A percentile compares a stretch with the other conserved stretches of the same genome.
Conservation (phyloP, 768 basidiomycete genomes). For the Naganishia randhawae region DNA sequence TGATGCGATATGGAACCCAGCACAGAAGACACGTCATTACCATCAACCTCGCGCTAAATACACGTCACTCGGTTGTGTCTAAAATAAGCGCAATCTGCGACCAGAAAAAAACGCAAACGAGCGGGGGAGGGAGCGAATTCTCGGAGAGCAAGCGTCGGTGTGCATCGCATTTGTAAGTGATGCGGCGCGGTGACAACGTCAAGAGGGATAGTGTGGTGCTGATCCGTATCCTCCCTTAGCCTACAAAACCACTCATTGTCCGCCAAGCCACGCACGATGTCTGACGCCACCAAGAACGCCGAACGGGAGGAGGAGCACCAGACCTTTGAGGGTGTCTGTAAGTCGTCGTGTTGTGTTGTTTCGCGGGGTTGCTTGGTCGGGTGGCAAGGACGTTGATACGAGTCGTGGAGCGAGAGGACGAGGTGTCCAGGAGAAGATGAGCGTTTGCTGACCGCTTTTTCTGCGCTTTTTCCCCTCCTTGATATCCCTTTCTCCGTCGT, state of each 20-base stretch:
- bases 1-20: background rate
- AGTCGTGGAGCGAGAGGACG: background rate
- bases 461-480: background rate
- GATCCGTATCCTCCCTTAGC: no score
- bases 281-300: constrained; percentile 31
- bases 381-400: no score
- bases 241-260: background rate
- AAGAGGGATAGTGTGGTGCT: no score
- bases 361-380: background rate
- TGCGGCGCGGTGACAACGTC: no score
- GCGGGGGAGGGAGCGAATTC: no score
- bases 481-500: background rate
- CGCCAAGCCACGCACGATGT: constrained; percentile 27
- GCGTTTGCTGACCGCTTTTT: constrained; percentile 6
- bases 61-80: no score
- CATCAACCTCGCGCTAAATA: background rate
- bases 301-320: constrained; percentile 69
- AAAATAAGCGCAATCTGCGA: constrained; percentile 1
- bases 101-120: constrained; percentile 4
- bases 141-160: no score
- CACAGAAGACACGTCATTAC: no score
- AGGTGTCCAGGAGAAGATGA: background rate
- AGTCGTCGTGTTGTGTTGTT: background rate
- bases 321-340: constrained; percentile 71
- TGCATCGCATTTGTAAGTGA: no score